Base-by-base conservation (phyloP, 495 filamentous ascomycete species). In the Chaetomium tenue region DNA sequence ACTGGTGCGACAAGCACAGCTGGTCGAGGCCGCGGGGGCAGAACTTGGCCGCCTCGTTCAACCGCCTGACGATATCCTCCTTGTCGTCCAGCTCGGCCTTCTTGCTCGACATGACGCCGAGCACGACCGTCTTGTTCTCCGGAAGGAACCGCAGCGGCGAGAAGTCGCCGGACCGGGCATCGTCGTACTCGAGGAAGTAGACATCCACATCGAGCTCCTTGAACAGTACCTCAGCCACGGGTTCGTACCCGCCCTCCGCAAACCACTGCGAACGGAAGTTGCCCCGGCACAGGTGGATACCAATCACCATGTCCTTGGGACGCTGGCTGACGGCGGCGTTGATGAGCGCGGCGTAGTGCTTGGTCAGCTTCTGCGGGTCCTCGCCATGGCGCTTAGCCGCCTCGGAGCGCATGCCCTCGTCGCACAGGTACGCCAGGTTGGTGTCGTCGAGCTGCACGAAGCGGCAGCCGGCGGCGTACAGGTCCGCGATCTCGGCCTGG, bases 161-260 rank as follows among this genome's bases (percentile, higher is more conserved):
- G 72, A 88, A 89, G 42, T 85, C 84, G 44, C 87, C 87, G 2
- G 86, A 86, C 8, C 87, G 84, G 56, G 82, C 81, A 37, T 87
- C 88, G 71, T 89, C 87, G 68, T 84, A 89, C 75, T 89, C 87
- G 64, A 89, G 82, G 72, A 88, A 88, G 76, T 86, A 89, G 2
- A 85, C 88, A 64, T 86, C 81, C 26, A 88, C 86, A 65, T 88
- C 81, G 55, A 88, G 80, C 42, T 82, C 80, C 72, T 83, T 78
- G 76, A 89, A 88, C 39, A 89, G 74, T 68, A 84, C 83, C 77
- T 84, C 82, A 7, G 87, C 87, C 30, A 89, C 87, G 56, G 82
- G 81, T 72, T 89, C 87, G 70, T 89, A 89, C 12, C 85, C 86
- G 57, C 87, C 87, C 72, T 88, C 83, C 40, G 86, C 82, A 70